Percentiles rank a stretch among this genome's conserved stretches.
phyloP scores from a whole-genome alignment of 352 stramenopile genomes.

The Phytopythium litorale region DNA sequence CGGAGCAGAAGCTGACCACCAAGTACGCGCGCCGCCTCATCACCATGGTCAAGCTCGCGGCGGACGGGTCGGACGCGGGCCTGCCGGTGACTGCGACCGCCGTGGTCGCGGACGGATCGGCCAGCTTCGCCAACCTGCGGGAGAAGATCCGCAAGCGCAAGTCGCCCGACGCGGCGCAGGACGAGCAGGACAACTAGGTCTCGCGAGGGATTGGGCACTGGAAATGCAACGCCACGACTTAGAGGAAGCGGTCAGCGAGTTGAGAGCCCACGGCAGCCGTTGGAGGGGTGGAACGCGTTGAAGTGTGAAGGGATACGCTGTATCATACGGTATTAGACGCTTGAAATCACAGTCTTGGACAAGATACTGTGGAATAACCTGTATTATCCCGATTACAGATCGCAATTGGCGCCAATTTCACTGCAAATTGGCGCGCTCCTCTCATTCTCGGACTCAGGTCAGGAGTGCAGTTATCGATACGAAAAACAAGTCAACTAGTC shows the following conservation, averaged over 20 bases:
- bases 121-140: slow-evolving; percentile 66
- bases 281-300: too few relatives aligned
- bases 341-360: not conserved
- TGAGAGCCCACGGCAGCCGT: too few relatives aligned
- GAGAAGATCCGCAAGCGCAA: slow-evolving; percentile 77
- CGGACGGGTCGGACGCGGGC: not conserved
- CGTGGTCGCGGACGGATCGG: slow-evolving; percentile 24
- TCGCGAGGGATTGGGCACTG: not conserved
- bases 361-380: not conserved
- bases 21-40: slow-evolving; percentile 84
- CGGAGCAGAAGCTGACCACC: slow-evolving; percentile 79
- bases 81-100: slow-evolving; percentile 5
- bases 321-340: not conserved
- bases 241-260: not conserved
- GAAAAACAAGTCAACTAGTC: not conserved
- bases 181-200: slow-evolving; percentile 8
- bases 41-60: slow-evolving; percentile 78
- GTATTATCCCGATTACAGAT: not conserved
- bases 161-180: slow-evolving; percentile 28
- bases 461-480: not conserved
- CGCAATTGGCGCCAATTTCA: not conserved
- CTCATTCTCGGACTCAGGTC: not conserved
- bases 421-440: not conserved
- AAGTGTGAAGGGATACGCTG: not conserved
- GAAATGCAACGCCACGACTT: not conserved